Evolutionary conservation across 352 stramenopile species (phyloP).

Genomic region (Pythium phragmitis): DNA sequence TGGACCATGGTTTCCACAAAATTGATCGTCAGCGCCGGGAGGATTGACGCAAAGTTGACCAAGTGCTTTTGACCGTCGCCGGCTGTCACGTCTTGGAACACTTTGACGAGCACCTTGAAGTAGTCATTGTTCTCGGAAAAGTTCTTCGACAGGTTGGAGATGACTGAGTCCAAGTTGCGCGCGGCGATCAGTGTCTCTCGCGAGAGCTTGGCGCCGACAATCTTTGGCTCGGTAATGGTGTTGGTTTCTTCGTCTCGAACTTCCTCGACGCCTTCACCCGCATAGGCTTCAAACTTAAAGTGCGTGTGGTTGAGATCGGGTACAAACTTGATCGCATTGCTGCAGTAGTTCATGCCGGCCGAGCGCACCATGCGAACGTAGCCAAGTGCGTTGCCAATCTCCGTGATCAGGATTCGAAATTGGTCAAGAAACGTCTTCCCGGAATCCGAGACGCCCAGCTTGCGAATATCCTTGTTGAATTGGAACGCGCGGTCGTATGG

Average conservation of each 20-base stretch:
- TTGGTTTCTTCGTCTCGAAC: slow-evolving; percentile 62
- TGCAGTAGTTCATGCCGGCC: slow-evolving; percentile 92
- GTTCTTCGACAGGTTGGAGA: slow-evolving; percentile 86
- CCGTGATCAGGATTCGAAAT: slow-evolving; percentile 90
- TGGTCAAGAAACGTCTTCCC: slow-evolving; percentile 90
- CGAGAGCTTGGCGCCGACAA: slow-evolving; percentile 67
- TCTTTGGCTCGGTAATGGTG: slow-evolving; percentile 40
- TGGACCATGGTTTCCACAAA: slow-evolving; percentile 89
- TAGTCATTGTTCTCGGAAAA: slow-evolving; percentile 94
- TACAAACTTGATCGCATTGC: slow-evolving; percentile 92
- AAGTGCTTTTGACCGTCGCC: slow-evolving; percentile 89
- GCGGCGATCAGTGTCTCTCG: slow-evolving; percentile 81
- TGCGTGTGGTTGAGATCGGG: slow-evolving; percentile 88
- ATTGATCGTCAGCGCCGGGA: slow-evolving; percentile 88
- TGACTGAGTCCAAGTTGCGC: slow-evolving; percentile 85
- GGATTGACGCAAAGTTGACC: slow-evolving; percentile 91
- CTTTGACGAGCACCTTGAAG: slow-evolving; percentile 89
- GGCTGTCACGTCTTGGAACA: slow-evolving; percentile 88
- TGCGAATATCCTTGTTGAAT: slow-evolving; percentile 92
- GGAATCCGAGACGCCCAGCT: slow-evolving; percentile 82
- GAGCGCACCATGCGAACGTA: slow-evolving; percentile 94
- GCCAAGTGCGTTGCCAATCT: slow-evolving; percentile 92
- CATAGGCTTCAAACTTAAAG: slow-evolving; percentile 79
- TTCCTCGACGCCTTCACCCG: slow-evolving; percentile 55
- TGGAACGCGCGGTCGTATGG: slow-evolving; percentile 89